phyloP scores from a whole-genome alignment of 805 yeast species.

The Candida jianshihensis region DNA sequence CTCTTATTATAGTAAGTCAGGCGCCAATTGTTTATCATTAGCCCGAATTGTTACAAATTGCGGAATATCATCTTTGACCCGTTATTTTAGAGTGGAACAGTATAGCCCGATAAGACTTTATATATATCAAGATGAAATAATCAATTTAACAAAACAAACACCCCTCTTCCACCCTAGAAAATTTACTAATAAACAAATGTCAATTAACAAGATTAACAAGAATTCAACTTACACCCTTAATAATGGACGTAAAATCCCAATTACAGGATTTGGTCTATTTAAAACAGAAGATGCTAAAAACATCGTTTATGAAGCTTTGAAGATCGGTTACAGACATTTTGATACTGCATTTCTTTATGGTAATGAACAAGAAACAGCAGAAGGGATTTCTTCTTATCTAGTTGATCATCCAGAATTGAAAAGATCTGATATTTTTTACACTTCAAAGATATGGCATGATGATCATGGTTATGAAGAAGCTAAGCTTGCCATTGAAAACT shows the following conservation, averaged over 20 bases:
- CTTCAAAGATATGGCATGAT: conserved; percentile 65
- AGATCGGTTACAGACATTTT: conserved; percentile 59
- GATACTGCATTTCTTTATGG: conserved; percentile 61
- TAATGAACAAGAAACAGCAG: conserved; percentile 56
- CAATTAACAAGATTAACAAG: conserved; percentile 5
- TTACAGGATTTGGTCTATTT: conserved; percentile 66
- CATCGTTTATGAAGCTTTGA: conserved; percentile 46
- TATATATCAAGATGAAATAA: too few species aligned
- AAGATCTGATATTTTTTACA: conserved; percentile 45
- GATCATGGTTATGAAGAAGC: conserved; percentile 54
- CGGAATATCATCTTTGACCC: too few species aligned
- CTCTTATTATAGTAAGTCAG: too few species aligned
- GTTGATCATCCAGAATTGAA: conserved; percentile 35
- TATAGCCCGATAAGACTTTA: too few species aligned
- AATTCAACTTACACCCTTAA: conserved; percentile 30
- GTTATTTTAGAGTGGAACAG: too few species aligned
- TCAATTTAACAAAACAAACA: too few species aligned
- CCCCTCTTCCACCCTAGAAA: too few species aligned
- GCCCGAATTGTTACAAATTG: too few species aligned
- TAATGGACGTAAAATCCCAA: conserved; percentile 56
- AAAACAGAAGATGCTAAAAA: conserved; percentile 32
- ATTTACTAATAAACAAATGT: background rate
- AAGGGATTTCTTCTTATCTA: conserved; percentile 46
- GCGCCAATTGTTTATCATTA: background rate
- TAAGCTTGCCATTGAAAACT: conserved; percentile 46